Base-by-base conservation (phyloP, 2,329 filamentous ascomycete genomes). In the Coleophoma cylindrospora region DNA sequence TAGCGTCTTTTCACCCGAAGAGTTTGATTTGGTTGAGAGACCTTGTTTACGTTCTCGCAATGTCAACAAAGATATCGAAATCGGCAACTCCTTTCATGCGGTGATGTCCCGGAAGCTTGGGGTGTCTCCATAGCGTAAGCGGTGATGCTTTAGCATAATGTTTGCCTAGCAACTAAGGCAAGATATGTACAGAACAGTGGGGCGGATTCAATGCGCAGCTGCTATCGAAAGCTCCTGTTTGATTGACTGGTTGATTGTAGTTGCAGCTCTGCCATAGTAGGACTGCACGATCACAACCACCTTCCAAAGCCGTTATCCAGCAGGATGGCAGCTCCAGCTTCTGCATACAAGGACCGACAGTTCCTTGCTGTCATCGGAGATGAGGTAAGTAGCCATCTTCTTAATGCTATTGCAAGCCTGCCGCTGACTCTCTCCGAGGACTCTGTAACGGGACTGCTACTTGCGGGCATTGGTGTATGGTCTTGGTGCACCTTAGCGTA, bases 301-400 rank as follows among this genome's bases (percentile, higher is more conserved):
- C 50, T 38, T 34, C 47, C 43, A 43, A 38, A 21, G 50, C 12
- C 44, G 40, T 27, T 45, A 55, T 43, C 5, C 52, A 45, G 40
- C 46, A 58, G 69, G 41, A 87, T 87, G 82, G 77, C 83, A 61
- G 74, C 81, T 58, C 72, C 79, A 50, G 66, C 72, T 45, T 75
- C 81, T 54, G 73, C 78, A 59, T 86, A 77, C 70, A 86, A 91
- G 74, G 91, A 97, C 72, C 83, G 94, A 64, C 87, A 99, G 73
- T 96, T 99, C 67, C 83, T 99, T 52, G 94, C 94, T 57, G 92
- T 99, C 45, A 99, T 99, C 66, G 94, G 94, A 47, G 94, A 99
- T 70, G 94, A 99, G 83, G 94, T 89, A 66, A 45, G 57, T 52
- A 12, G 14, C 41, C 38, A 17, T 17, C 40, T 43, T 21, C 19